A percentile compares a stretch with the other conserved stretches of the same genome.
Evolutionary conservation across 2,329 filamentous ascomycete genomes (phyloP).

Genomic region (Clarireedia homoeocarpa): DNA sequence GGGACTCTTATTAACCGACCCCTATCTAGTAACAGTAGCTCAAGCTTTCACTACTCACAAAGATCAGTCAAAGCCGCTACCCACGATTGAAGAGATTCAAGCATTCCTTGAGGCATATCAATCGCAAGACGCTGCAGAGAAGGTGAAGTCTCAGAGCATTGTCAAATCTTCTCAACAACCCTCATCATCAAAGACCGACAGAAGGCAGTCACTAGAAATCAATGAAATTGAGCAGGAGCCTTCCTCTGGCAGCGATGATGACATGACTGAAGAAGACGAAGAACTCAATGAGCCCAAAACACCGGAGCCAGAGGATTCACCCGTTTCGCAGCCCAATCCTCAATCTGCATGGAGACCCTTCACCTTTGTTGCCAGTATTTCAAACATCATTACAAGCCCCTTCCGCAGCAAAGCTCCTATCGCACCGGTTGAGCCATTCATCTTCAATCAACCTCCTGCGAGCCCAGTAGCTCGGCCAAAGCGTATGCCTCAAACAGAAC

Average conservation of each 20-base stretch:
- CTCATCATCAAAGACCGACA: neutral
- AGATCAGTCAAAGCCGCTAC: constrained; percentile 3
- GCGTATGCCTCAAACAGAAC: constrained; percentile 2
- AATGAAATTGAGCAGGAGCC: neutral
- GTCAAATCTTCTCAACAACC: neutral
- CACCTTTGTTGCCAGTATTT: neutral
- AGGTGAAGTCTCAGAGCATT: neutral
- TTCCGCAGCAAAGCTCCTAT: constrained; percentile 2
- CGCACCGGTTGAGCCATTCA: neutral
- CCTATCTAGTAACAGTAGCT: constrained; percentile 9
- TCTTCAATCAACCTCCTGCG: constrained; percentile 1
- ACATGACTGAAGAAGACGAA: neutral
- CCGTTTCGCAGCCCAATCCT: neutral
- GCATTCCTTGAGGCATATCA: constrained; percentile 6
- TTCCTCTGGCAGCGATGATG: neutral
- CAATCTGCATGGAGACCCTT: neutral
- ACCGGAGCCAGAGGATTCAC: neutral
- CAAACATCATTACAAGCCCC: neutral
- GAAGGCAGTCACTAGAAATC: neutral
- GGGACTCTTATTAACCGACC: constrained; percentile 8
- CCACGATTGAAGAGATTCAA: constrained; percentile 5
- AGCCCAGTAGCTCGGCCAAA: neutral
- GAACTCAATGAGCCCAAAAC: neutral
- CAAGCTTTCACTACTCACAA: constrained; percentile 5
- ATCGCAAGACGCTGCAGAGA: neutral